Percentiles rank a stretch among this genome's conserved stretches.
These are phyloP conservation scores for Gonium pectorale DNA, from an alignment of 139 green algal genomes.

Conservation along the genomic window DNA sequence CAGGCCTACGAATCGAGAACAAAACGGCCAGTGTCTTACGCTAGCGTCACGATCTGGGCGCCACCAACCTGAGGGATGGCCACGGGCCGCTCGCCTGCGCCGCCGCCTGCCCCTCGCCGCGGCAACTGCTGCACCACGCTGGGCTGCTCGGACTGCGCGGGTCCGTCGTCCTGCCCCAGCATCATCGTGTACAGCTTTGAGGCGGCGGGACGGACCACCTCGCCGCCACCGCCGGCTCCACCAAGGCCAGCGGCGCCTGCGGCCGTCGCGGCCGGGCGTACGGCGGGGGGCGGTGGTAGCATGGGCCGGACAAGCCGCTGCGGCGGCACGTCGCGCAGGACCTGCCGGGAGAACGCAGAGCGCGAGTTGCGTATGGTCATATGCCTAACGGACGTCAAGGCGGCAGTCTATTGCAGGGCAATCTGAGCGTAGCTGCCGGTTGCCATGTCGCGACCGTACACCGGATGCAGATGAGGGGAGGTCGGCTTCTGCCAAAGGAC, in stretches of 20 bases:
- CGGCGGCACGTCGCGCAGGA: neutral
- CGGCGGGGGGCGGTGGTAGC: neutral
- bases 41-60: too few relatives aligned
- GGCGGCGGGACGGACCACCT: conserved; percentile 4
- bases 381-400: too few relatives aligned
- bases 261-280: neutral
- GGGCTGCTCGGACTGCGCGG: conserved; percentile 21
- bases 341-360: neutral
- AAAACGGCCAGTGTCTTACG: too few relatives aligned
- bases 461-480: too few relatives aligned
- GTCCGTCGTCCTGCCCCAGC: neutral
- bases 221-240: neutral
- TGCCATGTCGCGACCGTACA: too few relatives aligned
- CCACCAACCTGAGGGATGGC: too few relatives aligned
- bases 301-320: neutral
- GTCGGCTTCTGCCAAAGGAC: too few relatives aligned
- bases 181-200: conserved; percentile 49
- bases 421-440: too few relatives aligned
- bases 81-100: neutral
- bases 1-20: too few relatives aligned
- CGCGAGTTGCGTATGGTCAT: too few relatives aligned
- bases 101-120: neutral
- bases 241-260: neutral
- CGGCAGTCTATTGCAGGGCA: too few relatives aligned
- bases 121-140: conserved; percentile 21